Evolutionary conservation across 495 filamentous ascomycete genomes (phyloP), one percentile per base, ranked within the genome.

Genomic region (Achaetomiella virescens): DNA sequence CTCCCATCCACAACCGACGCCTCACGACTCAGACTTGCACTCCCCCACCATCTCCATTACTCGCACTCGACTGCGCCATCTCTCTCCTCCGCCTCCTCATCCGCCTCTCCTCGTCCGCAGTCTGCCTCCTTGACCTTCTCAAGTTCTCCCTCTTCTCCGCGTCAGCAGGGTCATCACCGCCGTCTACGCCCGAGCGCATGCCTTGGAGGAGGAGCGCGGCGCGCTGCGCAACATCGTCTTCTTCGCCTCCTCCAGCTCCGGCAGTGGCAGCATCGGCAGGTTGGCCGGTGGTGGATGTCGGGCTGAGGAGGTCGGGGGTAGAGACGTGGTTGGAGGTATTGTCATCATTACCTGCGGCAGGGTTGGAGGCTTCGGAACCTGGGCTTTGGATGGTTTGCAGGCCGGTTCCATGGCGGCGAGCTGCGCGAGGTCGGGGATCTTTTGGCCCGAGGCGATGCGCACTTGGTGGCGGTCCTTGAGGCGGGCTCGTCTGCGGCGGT

Each of bases 391-490:
- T 38, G 25, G 41, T 45, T 10, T 54, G 47, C 12, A 69, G 50
- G 8, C 58, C 69, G 15, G 66, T 61, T 78, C 79, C 11, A 71
- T 69, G 48, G 74, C 78, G 18, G 76, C 70, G 21, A 78, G 72
- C 40, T 81, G 83, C 55, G 75, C 68, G 31, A 82, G 57, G 54
- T 92, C 88, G 1, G 90, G 89, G 27, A 91, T 85, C 62, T 88
- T 81, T 62, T 95, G 89, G 17, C 91, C 91, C 5, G 85, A 90
- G 9, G 91, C 90, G 52, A 95, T 80, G 50, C 91, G 88, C n/a
- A 95, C 84, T 67, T 95, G 86, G 66, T 96, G 90, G n/a, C 84
- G 78, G 64, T 95, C 90, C 77, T 92, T 91, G 45, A 97, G 77
- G 27, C 91, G 78, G 27, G 91, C 91, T 61, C 93, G 81, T 47